These are phyloP conservation scores for Alternaria ventricosa DNA, from an alignment of 2,329 filamentous ascomycete genomes.

Conservation along the genomic window DNA sequence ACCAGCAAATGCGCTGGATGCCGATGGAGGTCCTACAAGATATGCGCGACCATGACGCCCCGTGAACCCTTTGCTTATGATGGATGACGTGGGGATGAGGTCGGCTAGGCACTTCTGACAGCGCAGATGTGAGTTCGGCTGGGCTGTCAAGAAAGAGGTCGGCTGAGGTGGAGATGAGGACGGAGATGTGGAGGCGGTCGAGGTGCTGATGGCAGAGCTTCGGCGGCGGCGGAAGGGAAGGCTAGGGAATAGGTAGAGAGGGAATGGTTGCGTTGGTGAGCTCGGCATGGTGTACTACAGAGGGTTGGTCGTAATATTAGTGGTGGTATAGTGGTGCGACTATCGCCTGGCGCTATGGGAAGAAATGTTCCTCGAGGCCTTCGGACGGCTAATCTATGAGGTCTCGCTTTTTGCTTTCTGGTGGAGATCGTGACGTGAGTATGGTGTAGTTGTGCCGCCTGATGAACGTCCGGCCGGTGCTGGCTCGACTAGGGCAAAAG, in stretches of 20 bases:
- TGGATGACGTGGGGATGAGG: slow-evolving; percentile 64
- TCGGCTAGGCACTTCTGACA: slow-evolving; percentile 66
- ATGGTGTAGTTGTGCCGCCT: neutral
- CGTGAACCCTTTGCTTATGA: slow-evolving; percentile 70
- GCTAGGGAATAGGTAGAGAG: slow-evolving; percentile 48
- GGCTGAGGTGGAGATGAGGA: slow-evolving; percentile 34
- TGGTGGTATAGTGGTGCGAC: neutral
- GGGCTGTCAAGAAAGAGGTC: slow-evolving; percentile 31
- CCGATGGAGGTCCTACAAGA: slow-evolving; percentile 60
- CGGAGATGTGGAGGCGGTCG: slow-evolving; percentile 26
- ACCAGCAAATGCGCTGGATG: slow-evolving; percentile 27
- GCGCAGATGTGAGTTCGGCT: slow-evolving; percentile 61
- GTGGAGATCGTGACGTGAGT: neutral
- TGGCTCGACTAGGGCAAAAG: neutral
- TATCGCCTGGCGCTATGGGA: neutral
- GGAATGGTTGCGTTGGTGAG: slow-evolving; percentile 50
- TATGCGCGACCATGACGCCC: slow-evolving; percentile 70
- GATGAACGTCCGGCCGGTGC: neutral
- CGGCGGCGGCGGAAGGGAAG: slow-evolving; percentile 51
- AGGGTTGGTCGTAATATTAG: neutral
- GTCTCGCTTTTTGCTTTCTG: neutral
- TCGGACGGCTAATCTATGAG: neutral
- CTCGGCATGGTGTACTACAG: slow-evolving; percentile 9
- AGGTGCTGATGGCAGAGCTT: slow-evolving; percentile 47
- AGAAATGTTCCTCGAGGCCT: neutral